Conservation (phyloP, 1,139 yeast genomes). For the Debaryomyces udenii region DNA sequence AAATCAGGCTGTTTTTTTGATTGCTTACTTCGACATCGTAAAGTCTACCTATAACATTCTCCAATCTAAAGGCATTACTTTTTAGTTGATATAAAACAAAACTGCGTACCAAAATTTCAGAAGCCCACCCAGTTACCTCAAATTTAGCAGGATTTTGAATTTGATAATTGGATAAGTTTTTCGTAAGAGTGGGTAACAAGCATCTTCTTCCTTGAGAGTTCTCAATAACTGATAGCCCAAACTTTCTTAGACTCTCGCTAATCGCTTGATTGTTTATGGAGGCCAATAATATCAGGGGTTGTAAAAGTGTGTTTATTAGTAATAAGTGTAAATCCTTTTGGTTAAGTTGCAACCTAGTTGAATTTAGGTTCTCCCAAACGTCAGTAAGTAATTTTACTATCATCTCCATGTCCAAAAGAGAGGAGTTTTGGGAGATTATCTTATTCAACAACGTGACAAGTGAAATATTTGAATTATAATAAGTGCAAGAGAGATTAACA, state of each 20-base stretch:
- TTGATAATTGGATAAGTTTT: constrained; percentile 46
- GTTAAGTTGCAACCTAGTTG: constrained; percentile 63
- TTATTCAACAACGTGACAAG: constrained; percentile 23
- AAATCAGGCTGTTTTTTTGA: constrained; percentile 36
- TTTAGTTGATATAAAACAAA: constrained; percentile 56
- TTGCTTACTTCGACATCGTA: constrained; percentile 43
- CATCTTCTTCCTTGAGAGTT: constrained; percentile 69
- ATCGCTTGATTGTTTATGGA: constrained; percentile 25
- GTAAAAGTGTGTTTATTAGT: constrained; percentile 51
- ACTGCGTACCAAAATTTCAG: constrained; percentile 50
- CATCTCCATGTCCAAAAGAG: constrained; percentile 10
- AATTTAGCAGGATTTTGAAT: constrained; percentile 30
- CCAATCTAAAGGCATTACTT: constrained; percentile 61
- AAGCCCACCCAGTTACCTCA: constrained; percentile 54
- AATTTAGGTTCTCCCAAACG: constrained; percentile 63
- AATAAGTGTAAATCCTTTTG: constrained; percentile 65
- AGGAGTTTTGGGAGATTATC: constrained; percentile 11
- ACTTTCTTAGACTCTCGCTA: constrained; percentile 31
- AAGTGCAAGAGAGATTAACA: constrained; percentile 27
- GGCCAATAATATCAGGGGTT: constrained; percentile 22
- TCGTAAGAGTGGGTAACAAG: constrained; percentile 62
- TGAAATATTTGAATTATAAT: constrained; percentile 28
- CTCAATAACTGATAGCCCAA: constrained; percentile 49
- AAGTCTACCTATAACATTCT: constrained; percentile 54
- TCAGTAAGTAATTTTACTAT: constrained; percentile 37